These are phyloP conservation scores for Nematocida displodere DNA, from an alignment of 371 early-diverging fungal species.

Conservation along the genomic window DNA sequence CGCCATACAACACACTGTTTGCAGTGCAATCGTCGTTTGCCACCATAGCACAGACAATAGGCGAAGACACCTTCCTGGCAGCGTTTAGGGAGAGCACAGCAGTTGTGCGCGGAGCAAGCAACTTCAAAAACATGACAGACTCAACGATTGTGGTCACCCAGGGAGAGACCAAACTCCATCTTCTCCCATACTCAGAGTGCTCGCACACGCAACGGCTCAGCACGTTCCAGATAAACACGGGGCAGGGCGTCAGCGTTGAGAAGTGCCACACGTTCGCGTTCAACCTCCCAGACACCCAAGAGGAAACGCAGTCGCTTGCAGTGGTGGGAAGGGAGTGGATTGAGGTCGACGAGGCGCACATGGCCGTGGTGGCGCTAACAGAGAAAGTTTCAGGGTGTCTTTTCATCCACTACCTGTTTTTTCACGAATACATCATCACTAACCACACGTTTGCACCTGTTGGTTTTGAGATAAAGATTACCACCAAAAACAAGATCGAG, in stretches of 20 bases:
- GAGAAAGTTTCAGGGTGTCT: background rate
- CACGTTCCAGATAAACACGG: background rate
- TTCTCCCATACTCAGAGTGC: conserved; percentile 38
- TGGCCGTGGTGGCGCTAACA: conserved; percentile 1
- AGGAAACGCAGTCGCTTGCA: background rate
- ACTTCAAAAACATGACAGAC: conserved; percentile 51
- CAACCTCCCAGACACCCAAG: background rate
- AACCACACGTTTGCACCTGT: background rate
- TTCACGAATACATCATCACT: conserved; percentile 24
- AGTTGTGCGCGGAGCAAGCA: conserved; percentile 9
- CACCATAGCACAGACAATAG: background rate
- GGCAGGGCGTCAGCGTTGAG: background rate
- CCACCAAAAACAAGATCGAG: conserved; percentile 11
- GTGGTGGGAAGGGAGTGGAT: conserved; percentile 8
- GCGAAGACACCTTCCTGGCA: background rate
- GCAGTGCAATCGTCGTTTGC: background rate
- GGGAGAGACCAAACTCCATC: background rate
- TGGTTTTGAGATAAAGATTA: conserved; percentile 43
- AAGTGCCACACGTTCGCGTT: background rate
- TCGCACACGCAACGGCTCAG: background rate
- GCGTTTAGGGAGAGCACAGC: conserved; percentile 13
- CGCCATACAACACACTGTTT: background rate
- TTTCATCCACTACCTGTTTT: conserved; percentile 37
- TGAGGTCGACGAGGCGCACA: background rate
- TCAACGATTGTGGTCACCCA: background rate